Evolutionary conservation across 805 yeast species (phyloP).

Genomic region (Ogataea trehaloabstinens): DNA sequence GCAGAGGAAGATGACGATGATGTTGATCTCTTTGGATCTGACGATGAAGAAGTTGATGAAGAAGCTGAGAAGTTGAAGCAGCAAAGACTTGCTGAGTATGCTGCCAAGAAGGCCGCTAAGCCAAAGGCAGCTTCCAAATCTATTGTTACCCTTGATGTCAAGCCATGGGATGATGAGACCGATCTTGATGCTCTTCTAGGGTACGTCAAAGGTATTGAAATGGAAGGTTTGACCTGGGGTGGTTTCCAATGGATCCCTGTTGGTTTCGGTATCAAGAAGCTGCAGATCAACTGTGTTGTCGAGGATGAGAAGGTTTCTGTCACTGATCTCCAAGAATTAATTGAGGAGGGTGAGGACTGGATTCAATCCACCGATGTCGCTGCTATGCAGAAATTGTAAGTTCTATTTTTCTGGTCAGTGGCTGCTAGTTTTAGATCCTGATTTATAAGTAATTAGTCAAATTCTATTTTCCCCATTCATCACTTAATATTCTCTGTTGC

Average conservation of each 20-base stretch:
- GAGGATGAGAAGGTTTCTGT: conserved; percentile 96
- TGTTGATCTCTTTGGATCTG: conserved; percentile 92
- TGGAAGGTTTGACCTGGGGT: conserved; percentile 98
- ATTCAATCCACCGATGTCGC: conserved; percentile 98
- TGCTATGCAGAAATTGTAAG: conserved; percentile 97
- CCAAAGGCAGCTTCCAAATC: conserved; percentile 99
- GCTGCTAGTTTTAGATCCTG: neutral
- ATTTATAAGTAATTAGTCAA: neutral
- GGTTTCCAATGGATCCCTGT: conserved; percentile 93
- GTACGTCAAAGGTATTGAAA: conserved; percentile 78
- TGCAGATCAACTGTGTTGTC: conserved; percentile 96
- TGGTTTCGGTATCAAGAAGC: conserved; percentile 99
- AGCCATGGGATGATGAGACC: conserved; percentile 99
- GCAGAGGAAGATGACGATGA: conserved; percentile 84
- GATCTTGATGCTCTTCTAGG: conserved; percentile 85
- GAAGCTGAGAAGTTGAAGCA: conserved; percentile 97
- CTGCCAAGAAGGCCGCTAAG: conserved; percentile 96
- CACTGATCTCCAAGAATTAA: conserved; percentile 76
- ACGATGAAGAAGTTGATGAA: conserved; percentile 92
- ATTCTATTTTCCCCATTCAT: neutral
- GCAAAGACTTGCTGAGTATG: conserved; percentile 96
- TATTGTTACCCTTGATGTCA: conserved; percentile 92
- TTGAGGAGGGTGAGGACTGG: conserved; percentile 96
- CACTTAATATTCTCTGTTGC: neutral
- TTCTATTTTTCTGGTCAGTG: neutral